A percentile compares a stretch with the other conserved stretches of the same genome.
These are phyloP conservation scores for Baudoinia panamericana DNA, from an alignment of 495 filamentous ascomycete genomes.

Conservation along the genomic window DNA sequence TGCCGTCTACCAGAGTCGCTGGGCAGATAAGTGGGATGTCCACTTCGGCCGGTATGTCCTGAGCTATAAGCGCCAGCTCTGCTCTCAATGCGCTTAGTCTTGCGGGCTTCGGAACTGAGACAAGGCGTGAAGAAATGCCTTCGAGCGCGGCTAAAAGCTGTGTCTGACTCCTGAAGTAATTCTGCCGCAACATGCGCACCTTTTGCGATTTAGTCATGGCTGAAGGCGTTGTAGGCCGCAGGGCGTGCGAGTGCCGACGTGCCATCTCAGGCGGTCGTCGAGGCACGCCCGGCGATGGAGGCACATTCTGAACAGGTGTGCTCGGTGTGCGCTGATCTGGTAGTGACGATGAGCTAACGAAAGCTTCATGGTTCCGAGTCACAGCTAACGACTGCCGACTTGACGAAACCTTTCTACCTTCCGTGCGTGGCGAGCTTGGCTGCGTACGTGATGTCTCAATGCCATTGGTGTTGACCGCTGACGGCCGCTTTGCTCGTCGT, in stretches of 20 bases:
- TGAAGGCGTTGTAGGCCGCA: slow-evolving; percentile 34
- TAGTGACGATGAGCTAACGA: slow-evolving; percentile 50
- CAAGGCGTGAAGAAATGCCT: slow-evolving; percentile 62
- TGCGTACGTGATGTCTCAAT: slow-evolving; percentile 7
- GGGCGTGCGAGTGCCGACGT: slow-evolving; percentile 36
- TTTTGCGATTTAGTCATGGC: slow-evolving; percentile 44
- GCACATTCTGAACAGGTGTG: slow-evolving; percentile 33
- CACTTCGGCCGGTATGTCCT: slow-evolving; percentile 61
- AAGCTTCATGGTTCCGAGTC: neutral
- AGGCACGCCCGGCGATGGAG: slow-evolving; percentile 26
- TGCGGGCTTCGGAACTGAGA: slow-evolving; percentile 59
- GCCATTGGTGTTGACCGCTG: slow-evolving; percentile 2
- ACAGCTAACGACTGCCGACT: slow-evolving; percentile 12
- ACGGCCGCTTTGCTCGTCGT: slow-evolving; percentile 5
- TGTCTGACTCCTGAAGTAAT: slow-evolving; percentile 63
- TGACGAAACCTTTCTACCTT: neutral
- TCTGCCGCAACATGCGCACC: slow-evolving; percentile 49
- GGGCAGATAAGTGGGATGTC: slow-evolving; percentile 67
- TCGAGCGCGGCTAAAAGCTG: slow-evolving; percentile 60
- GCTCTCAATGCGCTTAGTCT: slow-evolving; percentile 62
- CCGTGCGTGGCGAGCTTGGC: slow-evolving; percentile 17
- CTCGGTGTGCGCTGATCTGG: slow-evolving; percentile 42
- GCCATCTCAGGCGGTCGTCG: slow-evolving; percentile 33
- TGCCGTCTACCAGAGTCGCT: slow-evolving; percentile 49
- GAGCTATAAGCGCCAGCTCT: slow-evolving; percentile 58